These are phyloP conservation scores for Blepharisma stoltei DNA, from an alignment of 73 alveolate genomes.

Conservation along the genomic window DNA sequence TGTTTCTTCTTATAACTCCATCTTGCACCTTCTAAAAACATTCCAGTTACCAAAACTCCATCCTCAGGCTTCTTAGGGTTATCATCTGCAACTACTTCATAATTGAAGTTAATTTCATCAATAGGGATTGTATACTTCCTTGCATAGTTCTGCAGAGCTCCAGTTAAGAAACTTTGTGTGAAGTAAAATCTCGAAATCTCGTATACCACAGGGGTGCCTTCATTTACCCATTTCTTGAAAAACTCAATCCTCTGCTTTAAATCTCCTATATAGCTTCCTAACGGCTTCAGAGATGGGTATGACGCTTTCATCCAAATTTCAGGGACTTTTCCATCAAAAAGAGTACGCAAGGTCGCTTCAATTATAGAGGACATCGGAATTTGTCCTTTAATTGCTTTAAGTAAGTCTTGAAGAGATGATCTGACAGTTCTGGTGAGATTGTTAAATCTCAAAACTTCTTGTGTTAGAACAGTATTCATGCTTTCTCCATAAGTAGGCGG, in stretches of 20 bases:
- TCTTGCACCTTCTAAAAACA: slow-evolving; percentile 97
- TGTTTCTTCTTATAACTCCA: slow-evolving; percentile 89
- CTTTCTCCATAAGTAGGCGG: slow-evolving; percentile 98
- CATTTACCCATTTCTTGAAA: slow-evolving; percentile 90
- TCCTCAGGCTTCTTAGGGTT: slow-evolving; percentile 92
- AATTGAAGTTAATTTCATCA: slow-evolving; percentile 93
- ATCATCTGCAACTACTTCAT: slow-evolving; percentile 49
- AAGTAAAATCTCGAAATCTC: slow-evolving; percentile 94
- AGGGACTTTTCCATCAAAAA: slow-evolving; percentile 98
- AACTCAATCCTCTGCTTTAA: slow-evolving; percentile 81
- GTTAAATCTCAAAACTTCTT: slow-evolving; percentile 97
- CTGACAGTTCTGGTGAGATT: slow-evolving; percentile 75
- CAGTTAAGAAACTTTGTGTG: slow-evolving; percentile 97
- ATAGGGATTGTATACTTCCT: slow-evolving; percentile 94
- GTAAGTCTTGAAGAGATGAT: slow-evolving; percentile 75
- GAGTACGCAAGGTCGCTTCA: slow-evolving; percentile 90
- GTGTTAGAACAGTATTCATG: slow-evolving; percentile 98
- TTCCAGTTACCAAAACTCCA: slow-evolving; percentile 95
- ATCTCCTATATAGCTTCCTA: slow-evolving; percentile 91
- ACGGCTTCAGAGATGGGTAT: slow-evolving; percentile 97
- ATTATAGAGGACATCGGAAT: slow-evolving; percentile 91
- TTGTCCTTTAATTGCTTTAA: slow-evolving; percentile 93
- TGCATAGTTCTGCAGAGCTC: slow-evolving; percentile 95
- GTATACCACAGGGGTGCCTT: slow-evolving; percentile 90
- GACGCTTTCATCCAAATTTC: slow-evolving; percentile 93